Evolutionary conservation across 352 stramenopile species (phyloP), one percentile per base, ranked within the genome.

Genomic region (Globisporangium solare): DNA sequence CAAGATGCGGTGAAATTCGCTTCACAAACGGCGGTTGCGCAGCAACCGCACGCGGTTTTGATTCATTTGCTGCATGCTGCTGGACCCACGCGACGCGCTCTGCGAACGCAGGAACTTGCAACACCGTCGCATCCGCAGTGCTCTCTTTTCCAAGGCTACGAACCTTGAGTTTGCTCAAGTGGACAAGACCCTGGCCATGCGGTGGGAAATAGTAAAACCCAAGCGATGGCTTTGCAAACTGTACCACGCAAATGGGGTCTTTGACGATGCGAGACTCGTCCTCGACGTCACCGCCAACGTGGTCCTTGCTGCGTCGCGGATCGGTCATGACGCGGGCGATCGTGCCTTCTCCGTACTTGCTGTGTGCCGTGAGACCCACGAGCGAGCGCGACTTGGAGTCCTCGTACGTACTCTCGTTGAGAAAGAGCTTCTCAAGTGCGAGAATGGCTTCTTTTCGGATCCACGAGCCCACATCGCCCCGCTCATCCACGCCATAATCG

Each of bases 391-490:
- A 58, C n/a, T 68, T 58, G 56, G 70, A 63, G 59, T 63, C 47
- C 62, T 63, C 57, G 32, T 69, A 53, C 13, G 60, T 67, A 24
- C 39, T 67, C 24, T 75, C 54, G 15, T 68, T 67, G 20, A 86
- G 73, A 37, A 96, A 59, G 14, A 99, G 55, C 41, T 67, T 68
- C 58, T 96, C 78, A 10, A 99, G 69, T 12, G 85, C 94, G 24
- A 93, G 54, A 80, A 99, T 97, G 15, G 96, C 93, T 62, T 89
- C 92, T 61, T 97, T 96, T 40, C 97, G 83, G 42, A 97, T 95
- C 97, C 97, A 99, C 12, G 96, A 99, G 12, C 97, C 97, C 18
- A 99, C 95, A 74, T 99, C 97, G 6, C 97, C 97, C 43, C 97
- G 86, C 71, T 98, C 95, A 73, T 99, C 97, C 11, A 95, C 86